These are phyloP conservation scores for Boletus subparvulus DNA, from an alignment of 768 basidiomycete genomes.

Conservation along the genomic window DNA sequence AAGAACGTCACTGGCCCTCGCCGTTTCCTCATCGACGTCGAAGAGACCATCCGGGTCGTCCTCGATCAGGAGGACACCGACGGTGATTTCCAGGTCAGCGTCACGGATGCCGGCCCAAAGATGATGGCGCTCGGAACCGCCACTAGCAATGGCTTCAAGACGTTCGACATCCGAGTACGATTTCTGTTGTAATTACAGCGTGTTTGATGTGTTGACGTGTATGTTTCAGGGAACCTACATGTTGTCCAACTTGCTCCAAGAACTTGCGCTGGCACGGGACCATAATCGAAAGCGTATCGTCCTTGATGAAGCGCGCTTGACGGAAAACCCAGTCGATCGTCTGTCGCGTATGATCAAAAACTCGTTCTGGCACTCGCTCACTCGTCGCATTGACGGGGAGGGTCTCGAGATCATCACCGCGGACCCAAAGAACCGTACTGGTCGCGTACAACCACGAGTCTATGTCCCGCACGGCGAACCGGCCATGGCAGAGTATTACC, in stretches of 20 bases:
- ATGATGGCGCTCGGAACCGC: conserved; percentile 94
- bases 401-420: conserved; percentile 97
- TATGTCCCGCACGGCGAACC: conserved; percentile 94
- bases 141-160: conserved; percentile 97
- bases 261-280: conserved; percentile 93
- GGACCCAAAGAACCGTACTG: conserved; percentile 96
- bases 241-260: conserved; percentile 98
- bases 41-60: conserved; percentile 94
- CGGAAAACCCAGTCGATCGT: conserved; percentile 96
- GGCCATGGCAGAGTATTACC: conserved; percentile 94
- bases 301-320: conserved; percentile 96
- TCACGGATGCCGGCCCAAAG: conserved; percentile 96
- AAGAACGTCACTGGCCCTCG: conserved; percentile 76
- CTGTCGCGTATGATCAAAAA: conserved; percentile 96
- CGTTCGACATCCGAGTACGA: conserved; percentile 88
- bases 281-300: conserved; percentile 95
- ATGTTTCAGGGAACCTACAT: conserved; percentile 88
- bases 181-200: neutral
- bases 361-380: conserved; percentile 98
- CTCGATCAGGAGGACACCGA: conserved; percentile 99
- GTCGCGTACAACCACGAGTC: conserved; percentile 86
- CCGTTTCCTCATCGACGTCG: conserved; percentile 94
- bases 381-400: conserved; percentile 94
- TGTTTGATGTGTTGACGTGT: conserved; percentile 8
- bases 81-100: conserved; percentile 93